These are phyloP conservation scores for Penicillium lagena DNA, from an alignment of 495 filamentous ascomycete species.

Conservation along the genomic window DNA sequence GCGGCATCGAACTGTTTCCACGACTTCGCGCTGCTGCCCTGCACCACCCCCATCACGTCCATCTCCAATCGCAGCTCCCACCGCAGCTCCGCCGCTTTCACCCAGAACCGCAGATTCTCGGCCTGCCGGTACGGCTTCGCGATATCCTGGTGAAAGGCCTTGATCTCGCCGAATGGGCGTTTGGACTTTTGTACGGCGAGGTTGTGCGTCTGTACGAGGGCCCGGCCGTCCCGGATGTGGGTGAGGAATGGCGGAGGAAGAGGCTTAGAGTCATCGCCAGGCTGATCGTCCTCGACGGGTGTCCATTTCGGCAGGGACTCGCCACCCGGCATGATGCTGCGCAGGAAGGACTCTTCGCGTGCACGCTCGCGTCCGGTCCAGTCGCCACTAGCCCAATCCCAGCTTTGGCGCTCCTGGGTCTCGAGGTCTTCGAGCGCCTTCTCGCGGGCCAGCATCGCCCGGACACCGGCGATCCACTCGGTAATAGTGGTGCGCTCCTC, in stretches of 20 bases:
- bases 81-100: constrained; percentile 88
- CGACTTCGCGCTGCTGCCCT: constrained; percentile 53
- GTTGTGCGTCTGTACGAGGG: constrained; percentile 84
- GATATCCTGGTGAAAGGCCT: constrained; percentile 78
- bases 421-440: constrained; percentile 70
- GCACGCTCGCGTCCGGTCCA: constrained; percentile 74
- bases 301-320: constrained; percentile 64
- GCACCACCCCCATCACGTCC: constrained; percentile 80
- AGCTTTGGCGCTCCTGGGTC: constrained; percentile 59
- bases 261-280: constrained; percentile 13
- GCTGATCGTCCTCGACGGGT: constrained; percentile 38
- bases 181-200: constrained; percentile 76
- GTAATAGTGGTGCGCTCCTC: constrained; percentile 68
- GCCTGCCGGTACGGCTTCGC: constrained; percentile 89
- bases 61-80: constrained; percentile 86
- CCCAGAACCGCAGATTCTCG: constrained; percentile 92
- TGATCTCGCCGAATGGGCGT: constrained; percentile 86
- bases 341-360: constrained; percentile 79
- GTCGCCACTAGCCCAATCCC: constrained; percentile 72
- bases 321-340: constrained; percentile 45
- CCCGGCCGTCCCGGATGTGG: constrained; percentile 67
- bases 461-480: constrained; percentile 71
- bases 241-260: constrained; percentile 73
- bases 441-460: constrained; percentile 66
- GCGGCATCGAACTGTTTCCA: constrained; percentile 79